phyloP scores from a whole-genome alignment of 2,329 filamentous ascomycete genomes.

The Ascochyta rabiei region DNA sequence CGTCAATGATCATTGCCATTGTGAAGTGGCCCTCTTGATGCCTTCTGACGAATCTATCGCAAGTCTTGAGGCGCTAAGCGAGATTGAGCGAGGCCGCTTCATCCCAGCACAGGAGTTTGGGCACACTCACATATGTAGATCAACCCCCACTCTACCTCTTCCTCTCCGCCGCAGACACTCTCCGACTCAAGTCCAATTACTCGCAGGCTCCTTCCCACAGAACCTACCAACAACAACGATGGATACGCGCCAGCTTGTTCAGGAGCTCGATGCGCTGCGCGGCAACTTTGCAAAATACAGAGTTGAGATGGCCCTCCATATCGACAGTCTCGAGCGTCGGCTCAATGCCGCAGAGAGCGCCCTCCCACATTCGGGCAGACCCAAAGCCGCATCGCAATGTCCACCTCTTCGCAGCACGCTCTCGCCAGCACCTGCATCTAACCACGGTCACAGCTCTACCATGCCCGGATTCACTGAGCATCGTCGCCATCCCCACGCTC shows the following conservation, averaged over 20 bases:
- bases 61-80: not conserved
- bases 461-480: not conserved
- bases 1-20: no score
- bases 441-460: not conserved
- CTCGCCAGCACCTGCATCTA: not conserved
- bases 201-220: not conserved
- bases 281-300: not conserved
- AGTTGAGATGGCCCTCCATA: not conserved
- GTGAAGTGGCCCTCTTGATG: not conserved
- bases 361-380: not conserved
- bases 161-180: not conserved
- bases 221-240: not conserved
- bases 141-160: not conserved
- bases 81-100: not conserved
- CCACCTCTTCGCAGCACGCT: not conserved
- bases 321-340: constrained; percentile 3
- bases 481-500: not conserved
- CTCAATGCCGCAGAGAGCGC: not conserved
- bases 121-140: not conserved
- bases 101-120: not conserved
- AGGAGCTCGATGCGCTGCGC: not conserved
- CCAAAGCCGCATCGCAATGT: not conserved
- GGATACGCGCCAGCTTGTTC: not conserved
- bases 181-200: not conserved
- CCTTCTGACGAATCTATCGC: not conserved